Evolutionary conservation across 75 land plant species (phyloP), one percentile per base, ranked within the genome.

Genomic region (Selaginella tamariscina): DNA sequence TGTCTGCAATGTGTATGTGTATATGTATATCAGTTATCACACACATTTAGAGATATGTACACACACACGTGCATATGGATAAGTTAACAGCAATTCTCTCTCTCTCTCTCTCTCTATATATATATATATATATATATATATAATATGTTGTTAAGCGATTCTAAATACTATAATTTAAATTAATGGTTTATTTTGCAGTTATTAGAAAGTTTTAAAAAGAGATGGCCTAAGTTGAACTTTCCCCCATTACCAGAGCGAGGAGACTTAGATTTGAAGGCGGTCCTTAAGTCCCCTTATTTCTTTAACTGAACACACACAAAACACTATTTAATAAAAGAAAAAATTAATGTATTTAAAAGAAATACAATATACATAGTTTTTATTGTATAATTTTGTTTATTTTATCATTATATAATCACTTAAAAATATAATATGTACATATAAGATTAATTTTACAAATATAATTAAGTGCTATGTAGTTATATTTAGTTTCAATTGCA

Each of bases 201-300:
- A 59, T 68, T 88, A 67, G 73, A 81, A 66, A 60, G 66, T 66
- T 90, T 90, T 56, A 70, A 90, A 32, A 60, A 80, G 63, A 75
- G 79, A 11, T 85, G 79, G 62, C 91, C 96, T 0, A 2, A 67
- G 23, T 29, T 83, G 15, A 68, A 28, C 0, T 90, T 90, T 54
- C 96, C 96, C 13, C 81, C 85, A 0, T 63, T 90, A 29, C 96
- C 96, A 24, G 81, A 69, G 31, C 74, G 88, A 24, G 88, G 96
- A 27, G 76, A 83, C 69, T 82, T 87, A 68, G 85, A 87, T 65
- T 32, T 90, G 32, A 75, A 81, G 56, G 96, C 87, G 31, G 96
- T 90, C 31, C 33, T 90, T 31, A 67, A 76, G 54, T 81, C 96
- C 5, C 72, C 88, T 0, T 90, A 90, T 74, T 90, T 90, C 76